Evolutionary conservation across 306 rosid genomes (phyloP).

Genomic region (Dicorynia guianensis): DNA sequence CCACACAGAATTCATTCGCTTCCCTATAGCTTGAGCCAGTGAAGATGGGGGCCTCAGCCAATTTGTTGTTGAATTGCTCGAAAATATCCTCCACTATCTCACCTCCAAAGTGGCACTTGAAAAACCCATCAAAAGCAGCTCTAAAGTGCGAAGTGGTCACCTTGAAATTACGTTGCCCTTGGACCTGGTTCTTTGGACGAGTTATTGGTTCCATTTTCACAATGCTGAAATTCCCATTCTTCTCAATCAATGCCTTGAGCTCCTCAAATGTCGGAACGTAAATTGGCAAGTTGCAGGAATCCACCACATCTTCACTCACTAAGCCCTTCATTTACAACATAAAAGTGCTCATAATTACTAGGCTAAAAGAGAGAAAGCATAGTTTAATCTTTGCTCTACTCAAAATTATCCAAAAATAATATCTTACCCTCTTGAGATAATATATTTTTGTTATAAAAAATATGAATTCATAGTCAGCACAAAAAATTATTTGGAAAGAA

Average conservation of each 20-base stretch:
- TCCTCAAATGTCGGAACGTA: neutral
- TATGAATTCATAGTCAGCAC: no score
- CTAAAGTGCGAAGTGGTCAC: neutral
- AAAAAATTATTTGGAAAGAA: no score
- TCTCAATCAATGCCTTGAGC: constrained; percentile 1
- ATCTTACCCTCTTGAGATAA: no score
- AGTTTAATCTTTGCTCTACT: no score
- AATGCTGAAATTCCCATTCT: constrained; percentile 1
- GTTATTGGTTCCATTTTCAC: neutral
- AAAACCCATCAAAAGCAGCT: neutral
- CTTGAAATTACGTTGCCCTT: neutral
- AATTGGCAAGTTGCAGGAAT: neutral
- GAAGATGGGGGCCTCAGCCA: neutral
- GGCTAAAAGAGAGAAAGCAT: no score
- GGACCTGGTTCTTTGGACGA: no score
- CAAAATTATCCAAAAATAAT: no score
- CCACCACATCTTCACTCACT: neutral
- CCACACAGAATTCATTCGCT: neutral
- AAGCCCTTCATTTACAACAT: neutral
- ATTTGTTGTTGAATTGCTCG: neutral
- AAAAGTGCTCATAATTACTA: neutral
- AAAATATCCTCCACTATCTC: neutral
- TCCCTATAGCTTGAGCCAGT: neutral
- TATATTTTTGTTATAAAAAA: no score
- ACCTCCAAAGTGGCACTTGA: neutral